A percentile compares a stretch with the other conserved stretches of the same genome.
phyloP scores from a whole-genome alignment of 352 stramenopile genomes.

The Pythium phragmitis region DNA sequence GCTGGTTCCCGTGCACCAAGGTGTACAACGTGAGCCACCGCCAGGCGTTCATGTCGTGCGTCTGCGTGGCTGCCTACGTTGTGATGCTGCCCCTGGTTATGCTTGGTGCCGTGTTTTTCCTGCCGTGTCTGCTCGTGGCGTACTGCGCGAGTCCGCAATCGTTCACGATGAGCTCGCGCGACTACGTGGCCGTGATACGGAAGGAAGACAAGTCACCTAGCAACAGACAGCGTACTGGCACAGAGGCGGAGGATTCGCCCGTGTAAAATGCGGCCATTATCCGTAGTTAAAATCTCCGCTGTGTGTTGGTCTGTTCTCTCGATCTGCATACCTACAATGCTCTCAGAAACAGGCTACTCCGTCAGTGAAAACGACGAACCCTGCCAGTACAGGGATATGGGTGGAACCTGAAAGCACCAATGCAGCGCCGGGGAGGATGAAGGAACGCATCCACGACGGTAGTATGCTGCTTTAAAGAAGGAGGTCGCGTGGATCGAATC shows the following conservation, averaged over 20 bases:
- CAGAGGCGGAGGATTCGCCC: neutral
- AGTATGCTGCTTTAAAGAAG: too few species aligned
- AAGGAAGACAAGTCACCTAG: neutral
- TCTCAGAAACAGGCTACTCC: too few species aligned
- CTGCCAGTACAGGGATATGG: too few species aligned
- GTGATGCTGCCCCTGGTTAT: constrained; percentile 42
- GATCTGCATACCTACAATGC: constrained; percentile 38
- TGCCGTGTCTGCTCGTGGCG: constrained; percentile 29
- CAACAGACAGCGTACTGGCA: neutral
- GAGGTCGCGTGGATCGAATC: too few species aligned
- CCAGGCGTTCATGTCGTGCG: constrained; percentile 67
- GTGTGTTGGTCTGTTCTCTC: neutral
- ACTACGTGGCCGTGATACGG: neutral
- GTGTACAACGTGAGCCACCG: constrained; percentile 46
- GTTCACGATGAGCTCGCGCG: neutral
- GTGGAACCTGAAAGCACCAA: too few species aligned
- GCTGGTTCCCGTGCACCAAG: constrained; percentile 58
- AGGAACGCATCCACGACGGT: too few species aligned
- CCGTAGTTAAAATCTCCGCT: neutral
- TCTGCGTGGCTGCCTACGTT: constrained; percentile 40
- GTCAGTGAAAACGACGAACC: too few species aligned
- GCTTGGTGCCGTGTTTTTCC: constrained; percentile 52
- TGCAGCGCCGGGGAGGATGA: too few species aligned
- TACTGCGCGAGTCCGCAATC: constrained; percentile 17
- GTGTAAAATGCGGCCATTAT: neutral